Evolutionary conservation across 306 rosid species (phyloP), one percentile per base, ranked within the genome.

Genomic region (Malus sieversii): DNA sequence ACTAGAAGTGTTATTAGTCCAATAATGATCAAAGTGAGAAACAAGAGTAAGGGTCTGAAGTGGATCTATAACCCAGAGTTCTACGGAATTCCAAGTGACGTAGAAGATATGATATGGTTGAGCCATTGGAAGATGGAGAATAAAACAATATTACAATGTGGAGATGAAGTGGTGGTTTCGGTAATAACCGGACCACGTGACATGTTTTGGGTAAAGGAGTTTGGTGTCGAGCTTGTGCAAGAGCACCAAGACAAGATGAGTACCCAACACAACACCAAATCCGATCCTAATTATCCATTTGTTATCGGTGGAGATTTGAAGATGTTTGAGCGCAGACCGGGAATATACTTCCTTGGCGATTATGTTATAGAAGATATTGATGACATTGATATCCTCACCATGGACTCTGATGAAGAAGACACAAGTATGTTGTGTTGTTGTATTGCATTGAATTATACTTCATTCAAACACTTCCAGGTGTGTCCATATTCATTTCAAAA

Each of bases 1-100:
- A 35, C 1, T 35, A 0, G 0, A 35, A 0, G 2, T 35, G 0
- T 0, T 0, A 35, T 35, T 35, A 6, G 0, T 14, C 57, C 57
- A 14, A 12, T 51, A 5, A 51, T 4, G 1, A 20, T 8, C 10
- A 55, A 6, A 40, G 71, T 67, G 4, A 67, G 29, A 4, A 67
- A 67, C 8, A 67, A 3, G 52, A 67, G 30, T 10, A 40, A 40
- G 32, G 71, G 10, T 40, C 10, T 67, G 53, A 35, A 40, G 18
- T 42, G 71, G 71, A 40, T 38, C 18, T 40, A 11, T 22, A 0
- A 0, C 19, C 71, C 71, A 38, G 0, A 0, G 20, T 38, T 0
- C 53, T n/a, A n/a, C 1, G 71, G 32, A 10, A 2, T 38, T 5
- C 71, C 71, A 20, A 10, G 3, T 38, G 70, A 65, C 7, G 69